Conservation (phyloP, 2,329 filamentous ascomycete species). For the Diplocarpon mali region DNA sequence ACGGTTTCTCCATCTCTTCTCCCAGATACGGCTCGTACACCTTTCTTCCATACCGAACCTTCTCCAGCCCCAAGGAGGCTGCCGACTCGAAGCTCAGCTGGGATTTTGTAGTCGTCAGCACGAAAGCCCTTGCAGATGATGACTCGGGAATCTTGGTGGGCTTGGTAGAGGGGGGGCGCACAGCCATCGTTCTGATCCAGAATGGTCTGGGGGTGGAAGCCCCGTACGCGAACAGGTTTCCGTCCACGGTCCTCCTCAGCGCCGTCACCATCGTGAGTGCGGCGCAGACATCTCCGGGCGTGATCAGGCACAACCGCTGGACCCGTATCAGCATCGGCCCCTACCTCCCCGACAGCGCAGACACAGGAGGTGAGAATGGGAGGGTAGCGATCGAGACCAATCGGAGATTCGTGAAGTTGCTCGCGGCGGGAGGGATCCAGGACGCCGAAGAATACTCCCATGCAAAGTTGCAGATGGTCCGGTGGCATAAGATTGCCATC, state of each 20-base stretch:
- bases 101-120: slow-evolving; percentile 28
- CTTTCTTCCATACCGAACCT: slow-evolving; percentile 52
- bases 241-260: slow-evolving; percentile 47
- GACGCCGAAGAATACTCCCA: slow-evolving; percentile 56
- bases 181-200: slow-evolving; percentile 24
- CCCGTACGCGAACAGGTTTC: slow-evolving; percentile 53
- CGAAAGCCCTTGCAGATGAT: slow-evolving; percentile 27
- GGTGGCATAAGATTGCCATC: slow-evolving; percentile 70
- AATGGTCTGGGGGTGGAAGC: slow-evolving; percentile 30
- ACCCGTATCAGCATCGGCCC: slow-evolving; percentile 60
- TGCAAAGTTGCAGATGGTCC: slow-evolving; percentile 54
- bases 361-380: not conserved
- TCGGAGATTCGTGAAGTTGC: slow-evolving; percentile 36
- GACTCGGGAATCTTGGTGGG: slow-evolving; percentile 22
- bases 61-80: slow-evolving; percentile 41
- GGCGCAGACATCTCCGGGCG: slow-evolving; percentile 51
- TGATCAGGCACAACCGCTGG: slow-evolving; percentile 62
- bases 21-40: slow-evolving; percentile 56
- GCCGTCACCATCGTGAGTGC: slow-evolving; percentile 61
- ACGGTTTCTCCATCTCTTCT: slow-evolving; percentile 54
- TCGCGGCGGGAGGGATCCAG: slow-evolving; percentile 42
- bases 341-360: slow-evolving; percentile 37
- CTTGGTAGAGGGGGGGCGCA: slow-evolving; percentile 18
- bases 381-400: slow-evolving; percentile 24
- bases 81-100: slow-evolving; percentile 29